phyloP scores from a whole-genome alignment of 2,329 filamentous ascomycete genomes.

The Orbilia javanica region DNA sequence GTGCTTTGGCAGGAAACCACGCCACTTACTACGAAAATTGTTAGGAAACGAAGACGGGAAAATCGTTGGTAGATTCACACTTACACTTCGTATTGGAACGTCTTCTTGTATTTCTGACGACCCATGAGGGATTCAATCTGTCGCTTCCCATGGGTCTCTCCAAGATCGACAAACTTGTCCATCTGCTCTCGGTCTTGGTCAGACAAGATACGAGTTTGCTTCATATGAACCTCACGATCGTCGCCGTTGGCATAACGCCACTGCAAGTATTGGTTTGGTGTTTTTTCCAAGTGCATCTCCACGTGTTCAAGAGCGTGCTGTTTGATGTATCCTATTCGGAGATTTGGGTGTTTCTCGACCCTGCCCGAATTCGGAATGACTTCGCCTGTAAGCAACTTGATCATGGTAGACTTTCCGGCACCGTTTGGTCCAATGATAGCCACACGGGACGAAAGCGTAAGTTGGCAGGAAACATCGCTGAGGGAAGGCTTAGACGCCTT shows the following conservation, averaged over 20 bases:
- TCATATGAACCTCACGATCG: slow-evolving; percentile 95
- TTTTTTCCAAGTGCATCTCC: slow-evolving; percentile 99
- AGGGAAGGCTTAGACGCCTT: slow-evolving; percentile 88
- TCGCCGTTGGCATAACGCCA: slow-evolving; percentile 98
- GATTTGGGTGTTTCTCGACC: slow-evolving; percentile 97
- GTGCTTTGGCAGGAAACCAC: slow-evolving; percentile 86
- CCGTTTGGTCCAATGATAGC: slow-evolving; percentile 98
- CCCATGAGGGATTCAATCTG: slow-evolving; percentile 91
- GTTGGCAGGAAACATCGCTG: slow-evolving; percentile 84
- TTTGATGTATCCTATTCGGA: slow-evolving; percentile 99
- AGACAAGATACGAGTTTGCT: slow-evolving; percentile 92
- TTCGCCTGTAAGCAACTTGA: slow-evolving; percentile 92
- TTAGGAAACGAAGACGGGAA: background rate
- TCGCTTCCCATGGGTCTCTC: slow-evolving; percentile 81
- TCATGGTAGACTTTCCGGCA: slow-evolving; percentile 97
- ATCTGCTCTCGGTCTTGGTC: slow-evolving; percentile 88
- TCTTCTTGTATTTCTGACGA: slow-evolving; percentile 99
- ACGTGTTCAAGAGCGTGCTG: slow-evolving; percentile 99
- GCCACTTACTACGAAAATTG: slow-evolving; percentile 74
- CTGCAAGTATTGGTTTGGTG: slow-evolving; percentile 97
- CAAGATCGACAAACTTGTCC: slow-evolving; percentile 87
- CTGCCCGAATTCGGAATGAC: slow-evolving; percentile 77
- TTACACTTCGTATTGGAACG: slow-evolving; percentile 91
- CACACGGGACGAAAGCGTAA: slow-evolving; percentile 89
- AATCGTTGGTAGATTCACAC: background rate